Base-by-base conservation (phyloP, 441 rosid species). In the Dalechampia spathulata region DNA sequence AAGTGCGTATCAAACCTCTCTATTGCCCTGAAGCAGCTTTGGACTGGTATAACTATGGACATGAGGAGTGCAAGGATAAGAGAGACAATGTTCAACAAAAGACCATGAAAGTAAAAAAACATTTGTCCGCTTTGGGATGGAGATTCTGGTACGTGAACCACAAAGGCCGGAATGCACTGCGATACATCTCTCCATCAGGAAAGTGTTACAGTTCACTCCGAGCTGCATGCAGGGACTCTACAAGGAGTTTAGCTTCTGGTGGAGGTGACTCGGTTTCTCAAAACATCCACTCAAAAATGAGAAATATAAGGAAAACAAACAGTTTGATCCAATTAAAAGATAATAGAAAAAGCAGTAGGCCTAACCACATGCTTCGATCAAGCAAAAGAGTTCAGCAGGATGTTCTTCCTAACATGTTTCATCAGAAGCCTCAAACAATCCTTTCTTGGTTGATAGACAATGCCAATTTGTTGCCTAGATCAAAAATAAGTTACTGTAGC, bases 401-500 rank as follows among this genome's bases (percentile, higher is more conserved):
- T 42, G 63, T 50, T 22, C 61, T 53, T 63, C 72, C 75, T 49
- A 61, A 61, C 60, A 52, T 65, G 15, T 68, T 66, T 16, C 67
- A 68, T 55, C 75, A 58, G 26, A 73, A 62, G 64, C 82, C 95
- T 46, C 72, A 66, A 49, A 90, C 76, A 23, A 40, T 85, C 42
- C 61, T 90, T 49, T 83, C 88, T 25, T 87, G 96, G 96, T 78
- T 90, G 72, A 83, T 90, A 26, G 86, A 85, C 51, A 81, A 78
- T 52, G 62, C 77, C 61, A 66, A 67, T 20, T 34, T 85, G 67
- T 59, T 83, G 69, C 89, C 87, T 17, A 78, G 83, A 77, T 79
- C 65, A 21, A 81, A 75, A 64, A 77, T 87, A 57, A 55, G 45
- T 34, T 86, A 73, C 60, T 37, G 42, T 48, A 49, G 49, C 46